Conservation (phyloP, 352 stramenopile species). For the Pythium grandisporangium region DNA sequence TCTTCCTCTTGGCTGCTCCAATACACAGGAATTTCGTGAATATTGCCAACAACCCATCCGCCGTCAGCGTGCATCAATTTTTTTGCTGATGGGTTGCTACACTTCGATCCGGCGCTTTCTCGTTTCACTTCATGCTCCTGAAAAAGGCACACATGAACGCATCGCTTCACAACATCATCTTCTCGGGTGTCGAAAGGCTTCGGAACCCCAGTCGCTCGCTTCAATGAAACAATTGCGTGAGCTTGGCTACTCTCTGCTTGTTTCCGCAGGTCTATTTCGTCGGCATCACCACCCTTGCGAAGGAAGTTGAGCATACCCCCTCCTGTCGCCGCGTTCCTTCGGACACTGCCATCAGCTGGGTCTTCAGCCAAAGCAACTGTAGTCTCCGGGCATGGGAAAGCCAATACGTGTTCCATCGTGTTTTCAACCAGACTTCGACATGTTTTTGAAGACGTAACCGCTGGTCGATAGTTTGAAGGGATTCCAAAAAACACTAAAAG, state of each 20-base stretch:
- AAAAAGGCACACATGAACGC: conserved; percentile 72
- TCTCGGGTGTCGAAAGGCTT: conserved; percentile 73
- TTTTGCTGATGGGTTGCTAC: too few species aligned
- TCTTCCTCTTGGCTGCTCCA: conserved; percentile 68
- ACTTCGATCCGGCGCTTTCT: too few species aligned
- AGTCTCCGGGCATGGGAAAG: conserved; percentile 61
- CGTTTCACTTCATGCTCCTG: conserved; percentile 38
- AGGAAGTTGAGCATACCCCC: conserved; percentile 6
- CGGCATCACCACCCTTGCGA: conserved; percentile 13
- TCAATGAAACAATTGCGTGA: conserved; percentile 70
- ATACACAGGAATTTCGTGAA: conserved; percentile 67
- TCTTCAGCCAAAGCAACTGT: conserved; percentile 40
- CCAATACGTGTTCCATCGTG: conserved; percentile 57
- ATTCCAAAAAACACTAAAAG: conserved; percentile 71
- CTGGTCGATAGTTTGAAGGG: conserved; percentile 66
- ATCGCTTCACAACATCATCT: conserved; percentile 68
- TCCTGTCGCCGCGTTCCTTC: conserved; percentile 21
- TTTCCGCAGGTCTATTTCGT: conserved; percentile 31
- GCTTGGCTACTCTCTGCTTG: conserved; percentile 41
- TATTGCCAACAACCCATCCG: conserved; percentile 54
- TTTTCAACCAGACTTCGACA: conserved; percentile 40
- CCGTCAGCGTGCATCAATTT: too few species aligned
- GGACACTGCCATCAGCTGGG: conserved; percentile 10
- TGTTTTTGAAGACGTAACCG: conserved; percentile 43
- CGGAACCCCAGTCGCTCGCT: conserved; percentile 52